phyloP scores from a whole-genome alignment of 805 yeast genomes.

The Yarrowia sp. region DNA sequence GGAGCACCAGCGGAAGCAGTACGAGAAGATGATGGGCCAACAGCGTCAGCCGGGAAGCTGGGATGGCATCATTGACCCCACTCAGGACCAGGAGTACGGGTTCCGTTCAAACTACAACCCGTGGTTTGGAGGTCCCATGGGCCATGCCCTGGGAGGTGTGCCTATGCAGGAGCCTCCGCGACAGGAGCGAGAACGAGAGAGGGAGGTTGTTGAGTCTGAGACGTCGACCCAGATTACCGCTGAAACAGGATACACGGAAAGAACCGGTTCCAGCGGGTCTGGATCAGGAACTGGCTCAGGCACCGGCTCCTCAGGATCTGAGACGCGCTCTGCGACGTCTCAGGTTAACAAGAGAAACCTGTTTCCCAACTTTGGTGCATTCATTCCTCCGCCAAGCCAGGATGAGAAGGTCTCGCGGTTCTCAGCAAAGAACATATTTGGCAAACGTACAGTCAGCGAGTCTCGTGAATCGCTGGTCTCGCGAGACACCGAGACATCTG shows the following conservation, averaged over 20 bases:
- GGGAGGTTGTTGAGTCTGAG: background rate
- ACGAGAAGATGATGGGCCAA: constrained; percentile 6
- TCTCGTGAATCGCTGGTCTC: background rate
- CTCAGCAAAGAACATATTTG: constrained; percentile 8
- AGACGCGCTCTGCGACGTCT: background rate
- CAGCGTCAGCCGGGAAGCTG: constrained; percentile 10
- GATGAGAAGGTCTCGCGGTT: constrained; percentile 15
- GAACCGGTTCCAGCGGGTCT: background rate
- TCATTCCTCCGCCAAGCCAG: constrained; percentile 12
- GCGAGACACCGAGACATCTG: background rate
- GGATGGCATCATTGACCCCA: constrained; percentile 24
- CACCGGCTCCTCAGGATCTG: background rate
- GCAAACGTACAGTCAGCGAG: background rate
- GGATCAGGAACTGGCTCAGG: background rate
- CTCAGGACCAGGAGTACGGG: constrained; percentile 18
- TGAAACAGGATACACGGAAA: background rate
- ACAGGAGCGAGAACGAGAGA: background rate
- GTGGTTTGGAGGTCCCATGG: constrained; percentile 2
- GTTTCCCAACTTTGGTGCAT: constrained; percentile 13
- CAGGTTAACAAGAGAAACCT: background rate
- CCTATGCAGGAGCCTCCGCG: constrained; percentile 2
- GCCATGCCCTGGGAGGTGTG: constrained; percentile 12
- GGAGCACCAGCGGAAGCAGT: constrained; percentile 5
- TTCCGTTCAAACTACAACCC: constrained; percentile 9
- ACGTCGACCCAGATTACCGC: background rate